Conservation (phyloP, 2,329 filamentous ascomycete species). For the Cytospora chrysosperma region DNA sequence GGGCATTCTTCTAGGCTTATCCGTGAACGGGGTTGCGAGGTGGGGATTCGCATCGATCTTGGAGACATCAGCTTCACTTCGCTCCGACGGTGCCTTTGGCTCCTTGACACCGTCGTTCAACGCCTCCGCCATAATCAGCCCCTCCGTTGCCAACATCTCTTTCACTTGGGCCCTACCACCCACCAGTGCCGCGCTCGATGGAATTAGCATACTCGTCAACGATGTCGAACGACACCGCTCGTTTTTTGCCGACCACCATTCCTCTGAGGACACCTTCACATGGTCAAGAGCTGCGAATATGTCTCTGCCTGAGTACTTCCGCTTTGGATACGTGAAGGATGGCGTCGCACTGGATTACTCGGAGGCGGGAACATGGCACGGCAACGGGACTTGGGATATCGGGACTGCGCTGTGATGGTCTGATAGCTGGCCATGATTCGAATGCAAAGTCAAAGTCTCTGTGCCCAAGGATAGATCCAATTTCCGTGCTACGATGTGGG, state of each 20-base stretch:
- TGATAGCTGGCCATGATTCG: not conserved
- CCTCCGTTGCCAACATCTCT: not conserved
- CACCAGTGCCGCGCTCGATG: conserved; percentile 55
- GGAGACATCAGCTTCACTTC: conserved; percentile 73
- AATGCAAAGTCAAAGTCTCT: not conserved
- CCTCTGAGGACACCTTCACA: not conserved
- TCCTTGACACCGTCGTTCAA: conserved; percentile 2
- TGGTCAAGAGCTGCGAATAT: not conserved
- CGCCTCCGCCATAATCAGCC: not conserved
- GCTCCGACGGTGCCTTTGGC: conserved; percentile 30
- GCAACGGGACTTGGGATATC: conserved; percentile 21
- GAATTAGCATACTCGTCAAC: conserved; percentile 78
- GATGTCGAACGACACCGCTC: conserved; percentile 76
- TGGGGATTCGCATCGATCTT: conserved; percentile 92
- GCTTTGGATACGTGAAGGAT: conserved; percentile 25
- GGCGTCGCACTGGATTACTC: conserved; percentile 21
- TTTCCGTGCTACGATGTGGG: no score
- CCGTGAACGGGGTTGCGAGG: conserved; percentile 87
- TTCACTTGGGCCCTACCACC: conserved; percentile 1
- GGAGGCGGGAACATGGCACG: conserved; percentile 21
- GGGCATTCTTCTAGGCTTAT: conserved; percentile 83
- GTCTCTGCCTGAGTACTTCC: conserved; percentile 23
- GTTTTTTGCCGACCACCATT: conserved; percentile 48
- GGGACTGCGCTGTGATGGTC: not conserved
- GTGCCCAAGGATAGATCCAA: no score